A percentile compares a stretch with the other conserved stretches of the same genome.
Evolutionary conservation across 1,284 basidiomycete genomes (phyloP).

Genomic region (Sporisorium graminicola): DNA sequence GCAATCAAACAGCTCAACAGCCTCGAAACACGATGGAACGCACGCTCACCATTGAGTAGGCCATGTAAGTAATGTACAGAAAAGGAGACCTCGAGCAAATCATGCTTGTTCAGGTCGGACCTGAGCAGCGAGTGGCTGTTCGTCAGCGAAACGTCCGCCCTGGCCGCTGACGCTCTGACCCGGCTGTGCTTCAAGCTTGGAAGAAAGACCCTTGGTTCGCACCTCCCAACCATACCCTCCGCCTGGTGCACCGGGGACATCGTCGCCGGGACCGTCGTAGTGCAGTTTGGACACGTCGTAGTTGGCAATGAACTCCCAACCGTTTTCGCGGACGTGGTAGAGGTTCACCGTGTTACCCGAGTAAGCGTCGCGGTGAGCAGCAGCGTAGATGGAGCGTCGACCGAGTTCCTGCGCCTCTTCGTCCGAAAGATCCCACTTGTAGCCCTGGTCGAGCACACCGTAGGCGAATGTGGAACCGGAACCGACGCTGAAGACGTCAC

Average conservation of each 20-base stretch:
- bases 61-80: constrained; percentile 28
- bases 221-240: constrained; percentile 68
- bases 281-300: constrained; percentile 67
- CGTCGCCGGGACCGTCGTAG: constrained; percentile 65
- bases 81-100: not conserved
- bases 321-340: constrained; percentile 93
- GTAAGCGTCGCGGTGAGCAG: constrained; percentile 93
- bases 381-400: constrained; percentile 93
- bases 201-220: constrained; percentile 62
- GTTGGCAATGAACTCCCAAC: constrained; percentile 73
- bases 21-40: not conserved
- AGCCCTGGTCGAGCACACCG: constrained; percentile 96
- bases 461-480: constrained; percentile 99
- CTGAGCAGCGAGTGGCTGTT: constrained; percentile 47
- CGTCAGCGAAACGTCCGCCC: constrained; percentile 48
- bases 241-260: constrained; percentile 60
- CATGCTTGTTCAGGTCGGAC: constrained; percentile 46
- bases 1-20: not conserved
- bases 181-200: constrained; percentile 53
- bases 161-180: constrained; percentile 54
- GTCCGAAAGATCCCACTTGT: constrained; percentile 91
- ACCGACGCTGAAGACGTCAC: constrained; percentile 96
- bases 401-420: constrained; percentile 96
- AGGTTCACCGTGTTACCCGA: constrained; percentile 92
- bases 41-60: not conserved